Conservation (phyloP, 192 early-diverging fungal genomes). For the Dissophora globulifera region DNA sequence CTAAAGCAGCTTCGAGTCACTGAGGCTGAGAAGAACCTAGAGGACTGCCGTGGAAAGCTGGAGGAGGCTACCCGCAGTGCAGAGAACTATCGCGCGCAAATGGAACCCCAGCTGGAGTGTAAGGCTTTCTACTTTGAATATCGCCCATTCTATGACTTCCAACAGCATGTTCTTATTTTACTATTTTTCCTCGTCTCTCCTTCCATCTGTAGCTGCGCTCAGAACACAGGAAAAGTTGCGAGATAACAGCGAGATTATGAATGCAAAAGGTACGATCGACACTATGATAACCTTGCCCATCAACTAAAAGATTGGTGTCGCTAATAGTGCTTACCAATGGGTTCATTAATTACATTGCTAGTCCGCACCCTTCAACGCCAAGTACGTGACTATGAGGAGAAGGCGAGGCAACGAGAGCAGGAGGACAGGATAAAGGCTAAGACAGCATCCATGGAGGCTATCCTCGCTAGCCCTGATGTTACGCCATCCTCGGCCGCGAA, state of each 20-base stretch:
- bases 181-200: background rate
- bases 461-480: constrained; percentile 27
- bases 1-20: constrained; percentile 40
- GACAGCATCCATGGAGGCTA: constrained; percentile 16
- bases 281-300: background rate
- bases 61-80: constrained; percentile 41
- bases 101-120: constrained; percentile 43
- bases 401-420: constrained; percentile 11
- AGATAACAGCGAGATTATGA: constrained; percentile 23
- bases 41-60: constrained; percentile 28
- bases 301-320: too few relatives aligned
- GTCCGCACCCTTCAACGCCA: constrained; percentile 42
- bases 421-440: constrained; percentile 31
- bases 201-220: constrained; percentile 25
- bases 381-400: constrained; percentile 24
- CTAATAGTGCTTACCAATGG: too few relatives aligned
- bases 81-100: constrained; percentile 38
- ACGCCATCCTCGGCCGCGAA: constrained; percentile 6
- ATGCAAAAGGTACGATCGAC: constrained; percentile 32
- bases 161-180: background rate
- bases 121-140: constrained; percentile 1
- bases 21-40: constrained; percentile 33
- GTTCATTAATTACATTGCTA: background rate
- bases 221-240: constrained; percentile 31
- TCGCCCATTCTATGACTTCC: too few relatives aligned